Evolutionary conservation across 306 rosid genomes (phyloP).

Genomic region (Geum urbanum): DNA sequence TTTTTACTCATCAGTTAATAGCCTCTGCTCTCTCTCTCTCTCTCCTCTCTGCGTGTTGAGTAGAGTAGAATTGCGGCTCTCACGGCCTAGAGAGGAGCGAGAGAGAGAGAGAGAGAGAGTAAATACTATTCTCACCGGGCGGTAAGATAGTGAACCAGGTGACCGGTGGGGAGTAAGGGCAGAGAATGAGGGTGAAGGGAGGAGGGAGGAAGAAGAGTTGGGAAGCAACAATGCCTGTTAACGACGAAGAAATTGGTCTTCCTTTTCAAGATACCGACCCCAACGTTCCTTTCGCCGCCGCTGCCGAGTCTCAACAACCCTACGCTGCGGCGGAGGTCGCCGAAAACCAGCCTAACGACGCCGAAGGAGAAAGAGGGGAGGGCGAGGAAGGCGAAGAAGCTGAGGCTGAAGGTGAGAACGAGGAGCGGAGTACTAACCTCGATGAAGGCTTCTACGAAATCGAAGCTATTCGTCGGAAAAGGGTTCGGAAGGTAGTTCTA

Average conservation of each 20-base stretch:
- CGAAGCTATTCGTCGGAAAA: conserved; percentile 76
- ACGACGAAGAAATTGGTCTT: background rate
- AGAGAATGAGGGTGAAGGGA: conserved; percentile 41
- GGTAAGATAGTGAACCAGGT: background rate
- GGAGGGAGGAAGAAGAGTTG: conserved; percentile 43
- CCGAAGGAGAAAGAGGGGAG: background rate
- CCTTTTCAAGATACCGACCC: conserved; percentile 3
- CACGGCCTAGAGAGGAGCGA: too few relatives aligned
- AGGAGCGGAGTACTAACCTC: conserved; percentile 40
- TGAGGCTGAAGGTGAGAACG: conserved; percentile 21
- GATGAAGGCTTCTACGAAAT: conserved; percentile 74
- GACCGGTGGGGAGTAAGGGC: background rate
- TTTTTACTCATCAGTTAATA: background rate
- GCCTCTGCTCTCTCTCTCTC: background rate
- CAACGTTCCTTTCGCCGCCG: background rate
- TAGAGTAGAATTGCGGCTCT: background rate
- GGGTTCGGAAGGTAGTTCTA: conserved; percentile 63
- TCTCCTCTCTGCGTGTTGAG: too few relatives aligned
- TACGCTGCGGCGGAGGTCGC: background rate
- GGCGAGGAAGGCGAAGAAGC: conserved; percentile 26
- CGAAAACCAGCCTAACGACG: background rate
- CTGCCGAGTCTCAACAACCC: background rate
- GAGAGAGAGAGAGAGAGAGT: background rate
- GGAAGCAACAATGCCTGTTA: conserved; percentile 33
- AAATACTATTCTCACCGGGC: background rate